Base-by-base conservation (phyloP, 768 basidiomycete species). In the Trametes coccinea region DNA sequence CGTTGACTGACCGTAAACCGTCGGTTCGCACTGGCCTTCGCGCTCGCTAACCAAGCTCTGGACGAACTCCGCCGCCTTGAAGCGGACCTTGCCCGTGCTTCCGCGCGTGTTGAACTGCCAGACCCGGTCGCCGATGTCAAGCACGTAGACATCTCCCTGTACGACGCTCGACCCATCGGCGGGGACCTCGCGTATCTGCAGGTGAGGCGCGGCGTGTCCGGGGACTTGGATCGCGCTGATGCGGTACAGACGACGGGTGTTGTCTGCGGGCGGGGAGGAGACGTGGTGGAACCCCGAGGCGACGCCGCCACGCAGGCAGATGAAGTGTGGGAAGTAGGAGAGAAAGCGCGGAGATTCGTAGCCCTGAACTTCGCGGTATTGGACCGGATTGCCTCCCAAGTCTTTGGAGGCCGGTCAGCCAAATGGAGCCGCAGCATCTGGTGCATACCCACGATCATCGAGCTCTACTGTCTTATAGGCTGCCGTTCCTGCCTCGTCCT, bases 391-490 rank as follows among this genome's bases (percentile, higher is more conserved):
- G n/a, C 83, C 84, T 48, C 81, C 76, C 6, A 87, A 77, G 67
- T 83, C 84, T 87, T 22, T 22, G 22, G 22, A 22, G 22, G 22
- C 22, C 22, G 22, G 22, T 22, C 1, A 22, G 22, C 22, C 22
- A 22, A 22, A 22, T 22, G 22, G 22, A 22, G 22, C 22, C 22
- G 62, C 44, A 17, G 11, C 6, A 37, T 37, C 2, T 37, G 39
- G 5, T 8, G 4, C 76, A 37, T 37, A 37, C 82, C 53, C 53
- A 87, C 85, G 78, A 64, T 87, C 86, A 61, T 88, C 87, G 1
- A 86, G 75, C 68, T 87, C 86, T 10, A 87, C 84, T 5, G 84
- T 84, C 76, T 86, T 87, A 70, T 85, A 87, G 3, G 84, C 84
- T 9, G 84, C 85, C 5, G 84, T 85, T 2, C 81, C 84, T 13